phyloP scores from a whole-genome alignment of 352 stramenopile genomes.

The Pythium utonaiense region DNA sequence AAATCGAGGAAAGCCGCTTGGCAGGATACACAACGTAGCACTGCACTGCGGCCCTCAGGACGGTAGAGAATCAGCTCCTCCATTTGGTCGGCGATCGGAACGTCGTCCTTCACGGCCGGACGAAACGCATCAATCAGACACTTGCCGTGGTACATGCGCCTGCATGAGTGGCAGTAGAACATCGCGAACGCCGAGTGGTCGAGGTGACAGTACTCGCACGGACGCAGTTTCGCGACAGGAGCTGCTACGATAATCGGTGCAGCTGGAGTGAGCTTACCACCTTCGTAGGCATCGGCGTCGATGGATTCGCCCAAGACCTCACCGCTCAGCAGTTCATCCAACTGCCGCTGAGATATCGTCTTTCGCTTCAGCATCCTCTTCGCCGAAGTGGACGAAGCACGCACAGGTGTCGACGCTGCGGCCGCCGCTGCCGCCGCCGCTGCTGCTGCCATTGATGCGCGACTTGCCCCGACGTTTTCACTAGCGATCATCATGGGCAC shows the following conservation, averaged over 20 bases:
- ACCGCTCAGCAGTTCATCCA: slow-evolving; percentile 9
- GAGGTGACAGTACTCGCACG: slow-evolving; percentile 13
- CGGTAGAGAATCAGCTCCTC: slow-evolving; percentile 6
- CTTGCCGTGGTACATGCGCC: slow-evolving; percentile 21
- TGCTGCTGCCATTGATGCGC: background rate
- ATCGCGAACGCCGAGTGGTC: slow-evolving; percentile 7
- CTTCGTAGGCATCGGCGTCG: background rate
- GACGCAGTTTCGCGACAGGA: background rate
- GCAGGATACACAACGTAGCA: slow-evolving; percentile 18
- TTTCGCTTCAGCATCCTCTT: slow-evolving; percentile 13
- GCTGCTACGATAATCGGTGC: too few relatives aligned
- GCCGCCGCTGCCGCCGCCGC: background rate
- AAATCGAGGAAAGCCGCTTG: slow-evolving; percentile 19
- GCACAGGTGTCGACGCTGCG: background rate
- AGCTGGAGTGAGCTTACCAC: background rate
- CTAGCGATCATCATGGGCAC: slow-evolving; percentile 3
- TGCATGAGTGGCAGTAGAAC: slow-evolving; percentile 12
- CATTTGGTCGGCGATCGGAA: slow-evolving; percentile 15
- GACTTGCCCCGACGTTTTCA: background rate
- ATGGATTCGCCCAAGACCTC: background rate
- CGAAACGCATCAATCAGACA: slow-evolving; percentile 14
- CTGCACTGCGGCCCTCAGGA: background rate
- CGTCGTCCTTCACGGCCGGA: background rate
- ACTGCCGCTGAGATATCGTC: slow-evolving; percentile 14
- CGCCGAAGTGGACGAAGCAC: background rate